Percentiles rank a stretch among this genome's conserved stretches.
Evolutionary conservation across 129 eudicot genomes (phyloP).

Genomic region (Deinandra increscens): DNA sequence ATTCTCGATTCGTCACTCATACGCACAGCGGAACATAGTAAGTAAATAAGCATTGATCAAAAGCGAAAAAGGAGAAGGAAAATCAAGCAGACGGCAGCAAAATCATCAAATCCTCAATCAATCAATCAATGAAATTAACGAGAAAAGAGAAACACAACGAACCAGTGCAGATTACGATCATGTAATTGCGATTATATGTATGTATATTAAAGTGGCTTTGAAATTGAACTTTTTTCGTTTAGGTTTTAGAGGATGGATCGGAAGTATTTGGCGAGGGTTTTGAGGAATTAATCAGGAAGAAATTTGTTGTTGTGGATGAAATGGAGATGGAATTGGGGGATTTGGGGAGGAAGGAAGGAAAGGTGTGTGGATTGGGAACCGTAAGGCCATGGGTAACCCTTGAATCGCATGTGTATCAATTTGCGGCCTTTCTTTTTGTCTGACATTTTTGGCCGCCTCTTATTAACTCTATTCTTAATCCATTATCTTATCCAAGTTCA

Average conservation of each 20-base stretch:
- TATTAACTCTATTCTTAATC: neutral
- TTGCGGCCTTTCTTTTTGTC: conserved; percentile 42
- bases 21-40: conserved; percentile 4
- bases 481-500: neutral
- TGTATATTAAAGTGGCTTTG: conserved; percentile 13
- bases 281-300: conserved; percentile 18
- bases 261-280: conserved; percentile 21
- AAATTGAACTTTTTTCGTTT: neutral
- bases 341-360: neutral
- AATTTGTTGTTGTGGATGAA: neutral
- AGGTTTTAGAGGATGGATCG: conserved; percentile 18
- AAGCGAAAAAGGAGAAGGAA: neutral
- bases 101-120: conserved; percentile 10
- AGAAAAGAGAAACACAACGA: conserved; percentile 19
- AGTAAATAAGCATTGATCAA: conserved; percentile 10
- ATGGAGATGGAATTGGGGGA: neutral
- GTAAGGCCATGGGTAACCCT: conserved; percentile 33
- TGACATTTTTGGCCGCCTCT: conserved; percentile 27
- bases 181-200: conserved; percentile 7
- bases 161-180: conserved; percentile 42
- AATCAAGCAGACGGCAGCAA: neutral
- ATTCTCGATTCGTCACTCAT: neutral
- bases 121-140: neutral
- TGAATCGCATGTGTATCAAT: conserved; percentile 31
- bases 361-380: conserved; percentile 15